Base-by-base conservation (phyloP, 257 asterid genomes). In the Solanum piurae region DNA sequence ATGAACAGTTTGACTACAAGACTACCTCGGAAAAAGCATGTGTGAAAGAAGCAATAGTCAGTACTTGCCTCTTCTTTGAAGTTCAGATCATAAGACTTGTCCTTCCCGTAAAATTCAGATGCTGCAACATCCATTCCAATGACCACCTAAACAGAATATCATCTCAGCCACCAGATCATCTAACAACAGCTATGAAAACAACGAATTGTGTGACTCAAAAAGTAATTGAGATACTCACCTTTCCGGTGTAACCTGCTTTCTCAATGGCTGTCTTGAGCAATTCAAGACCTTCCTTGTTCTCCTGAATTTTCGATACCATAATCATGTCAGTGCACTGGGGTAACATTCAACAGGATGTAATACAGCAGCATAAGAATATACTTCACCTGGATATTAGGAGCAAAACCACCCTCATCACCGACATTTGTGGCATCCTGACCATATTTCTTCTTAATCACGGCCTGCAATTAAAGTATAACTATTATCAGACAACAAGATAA, bases 41-140 rank as follows among this genome's bases (percentile, higher is more conserved):
- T 1, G 66, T 25, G 18, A 80, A 42, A 44, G 6, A 44, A 1
- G 40, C 49, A 85, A 38, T 21, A 64, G 31, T 12, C 8, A 83
- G 31, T 69, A 84, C 89, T 86, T 88, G 89, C 99, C 96, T 96
- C 99, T 93, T 97, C 99, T 88, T 97, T 97, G 92, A 97, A 97
- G 94, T 97, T 97, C 95, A 96, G 90, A 86, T 97, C 99, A 16
- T 96, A 96, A 12, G 93, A 92, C 93, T 96, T 94, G 83, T 95
- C 98, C 10, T 92, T 60, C 44, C 95, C 96, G 79, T 94, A 97
- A 87, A 97, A 97, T 88, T 96, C 99, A 88, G 99, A 97, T 27
- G 99, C 99, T 68, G 99, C 99, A 91, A 97, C 99, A 89, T 97
- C 99, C 99, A 97, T 98, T 46, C 99, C 99, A 79, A 98, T 98